A percentile compares a stretch with the other conserved stretches of the same genome.
Conservation (phyloP, 2,329 filamentous ascomycete species). For the Fusarium devonianum region DNA sequence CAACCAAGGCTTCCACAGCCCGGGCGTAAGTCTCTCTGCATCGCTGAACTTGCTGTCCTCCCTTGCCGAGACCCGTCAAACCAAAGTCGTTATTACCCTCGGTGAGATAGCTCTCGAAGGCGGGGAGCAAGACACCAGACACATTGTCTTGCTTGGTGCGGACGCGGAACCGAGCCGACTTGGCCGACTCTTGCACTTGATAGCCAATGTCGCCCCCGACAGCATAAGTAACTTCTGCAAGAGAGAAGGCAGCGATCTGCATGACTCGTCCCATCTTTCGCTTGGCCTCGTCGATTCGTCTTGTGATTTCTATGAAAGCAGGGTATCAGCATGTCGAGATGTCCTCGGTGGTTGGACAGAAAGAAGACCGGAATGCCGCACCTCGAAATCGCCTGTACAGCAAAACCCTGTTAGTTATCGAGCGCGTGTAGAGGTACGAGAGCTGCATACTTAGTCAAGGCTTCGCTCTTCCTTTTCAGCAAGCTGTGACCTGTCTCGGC, state of each 20-base stretch:
- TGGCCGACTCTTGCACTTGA: conserved; percentile 95
- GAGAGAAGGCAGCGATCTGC: conserved; percentile 97
- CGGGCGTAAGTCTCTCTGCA: conserved; percentile 95
- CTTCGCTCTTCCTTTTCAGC: conserved; percentile 97
- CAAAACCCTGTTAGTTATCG: conserved; percentile 6
- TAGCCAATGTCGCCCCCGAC: conserved; percentile 95
- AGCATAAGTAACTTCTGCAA: conserved; percentile 96
- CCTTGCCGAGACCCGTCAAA: conserved; percentile 93
- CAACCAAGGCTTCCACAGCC: conserved; percentile 94
- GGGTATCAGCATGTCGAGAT: conserved; percentile 27
- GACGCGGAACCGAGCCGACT: conserved; percentile 89
- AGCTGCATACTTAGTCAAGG: conserved; percentile 83
- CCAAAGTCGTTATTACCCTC: conserved; percentile 96
- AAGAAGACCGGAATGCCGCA: conserved; percentile 46
- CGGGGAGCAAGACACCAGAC: conserved; percentile 90
- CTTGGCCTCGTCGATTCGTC: conserved; percentile 97
- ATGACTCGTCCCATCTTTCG: conserved; percentile 99
- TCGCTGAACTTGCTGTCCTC: conserved; percentile 94
- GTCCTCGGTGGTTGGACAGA: background rate
- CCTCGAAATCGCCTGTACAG: conserved; percentile 84
- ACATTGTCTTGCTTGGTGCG: conserved; percentile 98
- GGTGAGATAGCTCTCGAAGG: conserved; percentile 88
- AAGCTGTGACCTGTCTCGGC: conserved; percentile 91
- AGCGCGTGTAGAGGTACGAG: background rate
- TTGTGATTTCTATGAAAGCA: conserved; percentile 78